Evolutionary conservation across 768 basidiomycete genomes (phyloP).

Genomic region (Russula brevipes): DNA sequence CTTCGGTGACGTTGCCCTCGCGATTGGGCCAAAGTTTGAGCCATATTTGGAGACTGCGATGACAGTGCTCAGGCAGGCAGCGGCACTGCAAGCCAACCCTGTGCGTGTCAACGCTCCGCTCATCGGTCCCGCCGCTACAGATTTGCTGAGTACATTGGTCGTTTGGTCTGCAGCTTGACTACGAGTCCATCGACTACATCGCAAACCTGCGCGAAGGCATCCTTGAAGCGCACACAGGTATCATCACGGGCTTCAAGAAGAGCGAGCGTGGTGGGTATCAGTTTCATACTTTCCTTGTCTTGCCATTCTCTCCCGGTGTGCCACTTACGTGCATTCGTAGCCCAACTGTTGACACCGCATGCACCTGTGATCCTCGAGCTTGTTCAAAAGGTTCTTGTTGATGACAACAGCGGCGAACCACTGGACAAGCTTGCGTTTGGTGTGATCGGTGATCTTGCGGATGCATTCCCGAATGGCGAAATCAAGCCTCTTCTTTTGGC

Average conservation of each 20-base stretch:
- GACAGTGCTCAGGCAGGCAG: slow-evolving; percentile 87
- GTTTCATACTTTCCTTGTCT: neutral
- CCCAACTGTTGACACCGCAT: slow-evolving; percentile 59
- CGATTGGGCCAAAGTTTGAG: slow-evolving; percentile 79
- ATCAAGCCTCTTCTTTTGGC: slow-evolving; percentile 73
- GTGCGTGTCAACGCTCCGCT: slow-evolving; percentile 41
- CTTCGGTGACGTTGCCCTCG: slow-evolving; percentile 95
- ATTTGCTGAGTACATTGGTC: slow-evolving; percentile 9
- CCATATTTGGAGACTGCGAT: slow-evolving; percentile 89
- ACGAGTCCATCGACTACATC: slow-evolving; percentile 90
- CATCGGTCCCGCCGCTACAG: neutral
- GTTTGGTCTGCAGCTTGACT: slow-evolving; percentile 54
- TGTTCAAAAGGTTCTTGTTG: slow-evolving; percentile 65
- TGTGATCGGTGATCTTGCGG: slow-evolving; percentile 89
- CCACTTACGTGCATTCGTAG: slow-evolving; percentile 28
- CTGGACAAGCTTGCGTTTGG: slow-evolving; percentile 75
- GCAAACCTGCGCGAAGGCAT: slow-evolving; percentile 88
- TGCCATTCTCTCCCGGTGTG: neutral
- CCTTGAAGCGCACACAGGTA: slow-evolving; percentile 92
- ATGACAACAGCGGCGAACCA: slow-evolving; percentile 80
- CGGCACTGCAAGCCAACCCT: slow-evolving; percentile 79
- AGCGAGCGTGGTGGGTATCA: slow-evolving; percentile 59
- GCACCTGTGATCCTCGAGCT: slow-evolving; percentile 74
- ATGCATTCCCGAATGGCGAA: slow-evolving; percentile 75
- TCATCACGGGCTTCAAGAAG: slow-evolving; percentile 86